A percentile compares a stretch with the other conserved stretches of the same genome.
These are phyloP conservation scores for Cubamyces lactineus DNA, from an alignment of 768 basidiomycete genomes.

Conservation along the genomic window DNA sequence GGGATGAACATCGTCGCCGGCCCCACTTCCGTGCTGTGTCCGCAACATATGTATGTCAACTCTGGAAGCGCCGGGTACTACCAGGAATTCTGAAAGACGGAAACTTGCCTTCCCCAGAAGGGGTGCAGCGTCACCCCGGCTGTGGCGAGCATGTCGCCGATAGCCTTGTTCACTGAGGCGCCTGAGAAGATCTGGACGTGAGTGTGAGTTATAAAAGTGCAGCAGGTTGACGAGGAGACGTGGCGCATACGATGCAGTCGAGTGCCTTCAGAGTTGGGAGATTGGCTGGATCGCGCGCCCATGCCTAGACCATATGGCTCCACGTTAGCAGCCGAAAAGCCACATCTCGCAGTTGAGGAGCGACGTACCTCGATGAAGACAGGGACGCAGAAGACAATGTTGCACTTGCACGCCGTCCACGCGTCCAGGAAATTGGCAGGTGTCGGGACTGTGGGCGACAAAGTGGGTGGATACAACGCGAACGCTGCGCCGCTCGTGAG, in stretches of 20 bases:
- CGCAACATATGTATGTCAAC: too few relatives aligned
- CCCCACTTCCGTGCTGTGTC: conserved; percentile 16
- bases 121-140: conserved; percentile 2
- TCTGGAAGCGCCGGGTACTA: too few relatives aligned
- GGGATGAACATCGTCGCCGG: conserved; percentile 15
- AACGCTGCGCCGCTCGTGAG: conserved; percentile 12
- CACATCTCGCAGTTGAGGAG: too few relatives aligned
- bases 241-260: conserved; percentile 14
- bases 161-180: neutral
- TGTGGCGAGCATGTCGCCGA: neutral
- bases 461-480: conserved; percentile 12
- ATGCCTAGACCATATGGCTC: neutral
- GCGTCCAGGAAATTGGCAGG: conserved; percentile 16
- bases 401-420: conserved; percentile 7
- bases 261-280: conserved; percentile 9
- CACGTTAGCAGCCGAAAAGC: neutral
- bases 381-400: conserved; percentile 22
- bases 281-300: conserved; percentile 10
- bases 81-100: too few relatives aligned
- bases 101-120: conserved; percentile 1
- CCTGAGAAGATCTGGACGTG: conserved; percentile 5
- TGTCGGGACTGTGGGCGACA: conserved; percentile 10
- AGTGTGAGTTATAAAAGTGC: too few relatives aligned
- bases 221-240: too few relatives aligned
- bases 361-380: conserved; percentile 21